phyloP scores from a whole-genome alignment of 1,139 yeast genomes.

The Meyerozyma elateridarum region DNA sequence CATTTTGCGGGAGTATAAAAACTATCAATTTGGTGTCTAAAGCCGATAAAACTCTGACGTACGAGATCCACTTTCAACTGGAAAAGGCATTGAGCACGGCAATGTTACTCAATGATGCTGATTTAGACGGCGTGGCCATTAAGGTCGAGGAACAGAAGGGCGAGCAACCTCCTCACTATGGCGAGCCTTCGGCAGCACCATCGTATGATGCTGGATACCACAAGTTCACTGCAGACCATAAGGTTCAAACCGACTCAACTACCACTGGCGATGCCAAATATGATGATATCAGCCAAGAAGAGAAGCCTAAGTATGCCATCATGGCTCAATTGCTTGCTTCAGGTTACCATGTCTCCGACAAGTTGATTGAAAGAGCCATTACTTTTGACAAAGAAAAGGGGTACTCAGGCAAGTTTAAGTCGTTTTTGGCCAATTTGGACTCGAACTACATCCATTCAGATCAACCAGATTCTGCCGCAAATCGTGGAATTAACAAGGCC shows the following conservation, averaged over 20 bases:
- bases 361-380: slow-evolving; percentile 54
- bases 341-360: slow-evolving; percentile 66
- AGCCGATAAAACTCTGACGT: slow-evolving; percentile 28
- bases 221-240: slow-evolving; percentile 17
- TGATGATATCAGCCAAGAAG: slow-evolving; percentile 66
- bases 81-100: slow-evolving; percentile 73
- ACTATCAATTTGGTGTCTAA: slow-evolving; percentile 34
- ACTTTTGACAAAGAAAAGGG: slow-evolving; percentile 66
- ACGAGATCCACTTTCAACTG: slow-evolving; percentile 51
- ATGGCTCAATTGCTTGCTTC: slow-evolving; percentile 71
- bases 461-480: slow-evolving; percentile 33
- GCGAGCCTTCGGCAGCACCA: slow-evolving; percentile 7
- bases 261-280: slow-evolving; percentile 28
- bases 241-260: slow-evolving; percentile 18
- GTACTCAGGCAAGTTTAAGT: slow-evolving; percentile 49
- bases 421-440: slow-evolving; percentile 53
- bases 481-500: slow-evolving; percentile 9
- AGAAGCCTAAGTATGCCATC: slow-evolving; percentile 71
- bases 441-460: slow-evolving; percentile 54
- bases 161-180: slow-evolving; percentile 14
- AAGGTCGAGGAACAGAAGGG: slow-evolving; percentile 34
- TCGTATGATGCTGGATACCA: background rate
- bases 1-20: slow-evolving; percentile 71
- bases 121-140: slow-evolving; percentile 55
- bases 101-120: slow-evolving; percentile 66